A percentile compares a stretch with the other conserved stretches of the same genome.
These are phyloP conservation scores for Neurospora sp. DNA, from an alignment of 2,329 filamentous ascomycete species.

Conservation along the genomic window DNA sequence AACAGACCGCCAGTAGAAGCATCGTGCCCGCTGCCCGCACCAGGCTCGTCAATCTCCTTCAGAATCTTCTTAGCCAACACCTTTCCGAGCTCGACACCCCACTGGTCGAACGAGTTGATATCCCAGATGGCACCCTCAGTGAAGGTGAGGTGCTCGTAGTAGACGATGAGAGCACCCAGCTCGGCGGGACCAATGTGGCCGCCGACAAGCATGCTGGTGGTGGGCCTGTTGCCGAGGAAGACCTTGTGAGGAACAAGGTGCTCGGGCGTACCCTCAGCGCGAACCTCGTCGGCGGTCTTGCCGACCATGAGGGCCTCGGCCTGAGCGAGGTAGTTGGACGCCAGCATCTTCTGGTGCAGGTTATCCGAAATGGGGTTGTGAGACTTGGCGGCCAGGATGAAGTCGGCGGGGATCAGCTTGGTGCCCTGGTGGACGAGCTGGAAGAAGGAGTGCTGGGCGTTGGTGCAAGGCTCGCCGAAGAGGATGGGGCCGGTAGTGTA, in stretches of 20 bases:
- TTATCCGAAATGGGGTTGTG: conserved; percentile 92
- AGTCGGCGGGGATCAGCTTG: conserved; percentile 96
- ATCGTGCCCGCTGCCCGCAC: conserved; percentile 67
- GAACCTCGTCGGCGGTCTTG: conserved; percentile 73
- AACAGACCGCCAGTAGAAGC: conserved; percentile 82
- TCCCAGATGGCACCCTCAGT: conserved; percentile 98
- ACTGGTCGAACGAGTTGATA: conserved; percentile 99
- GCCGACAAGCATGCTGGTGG: conserved; percentile 82
- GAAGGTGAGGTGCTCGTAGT: conserved; percentile 98
- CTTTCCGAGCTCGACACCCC: conserved; percentile 98
- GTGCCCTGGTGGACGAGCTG: conserved; percentile 98
- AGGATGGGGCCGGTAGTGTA: conserved; percentile 95
- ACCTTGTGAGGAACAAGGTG: conserved; percentile 95
- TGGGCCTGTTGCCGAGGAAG: conserved; percentile 94
- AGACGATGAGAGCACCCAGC: conserved; percentile 89
- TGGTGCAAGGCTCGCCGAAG: conserved; percentile 97
- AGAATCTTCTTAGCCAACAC: conserved; percentile 87
- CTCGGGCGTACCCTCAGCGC: conserved; percentile 60
- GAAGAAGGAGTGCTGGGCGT: conserved; percentile 99
- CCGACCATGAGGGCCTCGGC: conserved; percentile 85
- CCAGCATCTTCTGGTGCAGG: conserved; percentile 93
- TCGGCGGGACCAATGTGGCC: conserved; percentile 90
- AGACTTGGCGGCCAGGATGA: conserved; percentile 90
- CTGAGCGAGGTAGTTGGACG: conserved; percentile 86
- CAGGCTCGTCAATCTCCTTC: conserved; percentile 71